These are phyloP conservation scores for Septoria petroselini DNA, from an alignment of 2,329 filamentous ascomycete species.

Conservation along the genomic window DNA sequence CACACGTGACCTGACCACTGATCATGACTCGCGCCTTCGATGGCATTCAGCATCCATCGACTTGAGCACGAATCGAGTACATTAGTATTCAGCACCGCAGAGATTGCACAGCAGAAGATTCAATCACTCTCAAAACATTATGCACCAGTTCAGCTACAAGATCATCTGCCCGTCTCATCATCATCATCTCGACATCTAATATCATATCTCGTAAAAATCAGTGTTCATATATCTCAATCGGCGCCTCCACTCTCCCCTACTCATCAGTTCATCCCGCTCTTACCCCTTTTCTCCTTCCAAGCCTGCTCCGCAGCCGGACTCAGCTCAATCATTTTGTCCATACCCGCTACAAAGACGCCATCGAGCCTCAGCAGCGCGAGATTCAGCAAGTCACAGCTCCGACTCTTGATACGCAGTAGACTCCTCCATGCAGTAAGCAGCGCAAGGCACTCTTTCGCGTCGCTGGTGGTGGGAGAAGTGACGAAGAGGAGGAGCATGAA, in stretches of 20 bases:
- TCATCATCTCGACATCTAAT: neutral
- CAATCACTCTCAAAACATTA: no score
- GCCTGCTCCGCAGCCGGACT: constrained; percentile 33
- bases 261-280: neutral
- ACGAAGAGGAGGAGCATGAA: constrained; percentile 38
- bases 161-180: neutral
- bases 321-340: constrained; percentile 34
- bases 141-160: neutral
- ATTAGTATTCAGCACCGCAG: no score
- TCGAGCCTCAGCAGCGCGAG: constrained; percentile 35
- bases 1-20: no score
- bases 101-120: no score
- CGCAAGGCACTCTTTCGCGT: constrained; percentile 35
- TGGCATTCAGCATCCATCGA: no score
- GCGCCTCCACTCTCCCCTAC: no score
- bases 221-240: neutral
- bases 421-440: constrained; percentile 36
- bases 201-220: neutral
- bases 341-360: constrained; percentile 33
- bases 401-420: constrained; percentile 35
- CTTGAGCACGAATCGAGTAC: no score
- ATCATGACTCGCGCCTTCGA: no score
- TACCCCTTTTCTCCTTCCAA: constrained; percentile 28
- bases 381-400: constrained; percentile 38
- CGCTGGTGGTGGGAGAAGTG: constrained; percentile 30